Evolutionary conservation across 148 eudicot species (phyloP), one percentile per base, ranked within the genome.

Genomic region (Simmondsia chinensis): DNA sequence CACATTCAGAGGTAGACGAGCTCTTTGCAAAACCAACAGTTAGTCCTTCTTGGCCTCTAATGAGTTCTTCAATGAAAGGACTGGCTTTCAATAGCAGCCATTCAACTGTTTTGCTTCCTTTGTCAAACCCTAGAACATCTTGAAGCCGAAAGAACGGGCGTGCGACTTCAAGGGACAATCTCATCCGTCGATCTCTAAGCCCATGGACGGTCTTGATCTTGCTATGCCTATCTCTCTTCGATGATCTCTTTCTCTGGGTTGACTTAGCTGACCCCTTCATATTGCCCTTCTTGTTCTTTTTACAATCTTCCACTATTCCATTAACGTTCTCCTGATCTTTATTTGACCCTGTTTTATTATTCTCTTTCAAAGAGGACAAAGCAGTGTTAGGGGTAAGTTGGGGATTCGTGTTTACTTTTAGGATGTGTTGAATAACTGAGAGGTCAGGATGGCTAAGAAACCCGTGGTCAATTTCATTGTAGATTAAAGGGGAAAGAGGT

Each of bases 191-290:
- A 62, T 83, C 87, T 45, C 87, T 68, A 3, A 68, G 61, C 4
- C 94, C 94, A 28, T 68, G 73, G 12, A 80, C 80, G 0, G 94
- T 79, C 20, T 52, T 61, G 25, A 83, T 83, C 65, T 79, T 83
- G 78, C 83, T 83, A 62, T 83, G 94, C 44, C 94, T 54, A 36
- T 83, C 83, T 12, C 67, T 79, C 36, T 75, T 72, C 1, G 64
- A 71, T 24, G 63, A 3, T 48, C 74, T 59, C 42, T 42, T 73
- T 38, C 50, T 63, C 38, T 38, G n/a, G n/a, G n/a, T n/a, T n/a
- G n/a, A n/a, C n/a, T n/a, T 15, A 11, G 12, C 3, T 24, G 33
- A 0, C 12, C 20, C 26, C 35, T 27, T 11, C 20, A 17, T 33
- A 1, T n/a, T 16, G 23, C 9, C 35, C 9, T 41, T 9, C 5